Percentiles rank a stretch among this genome's conserved stretches.
Evolutionary conservation across 2,329 filamentous ascomycete species (phyloP).

Genomic region (Byssoonygena ceratinophila): DNA sequence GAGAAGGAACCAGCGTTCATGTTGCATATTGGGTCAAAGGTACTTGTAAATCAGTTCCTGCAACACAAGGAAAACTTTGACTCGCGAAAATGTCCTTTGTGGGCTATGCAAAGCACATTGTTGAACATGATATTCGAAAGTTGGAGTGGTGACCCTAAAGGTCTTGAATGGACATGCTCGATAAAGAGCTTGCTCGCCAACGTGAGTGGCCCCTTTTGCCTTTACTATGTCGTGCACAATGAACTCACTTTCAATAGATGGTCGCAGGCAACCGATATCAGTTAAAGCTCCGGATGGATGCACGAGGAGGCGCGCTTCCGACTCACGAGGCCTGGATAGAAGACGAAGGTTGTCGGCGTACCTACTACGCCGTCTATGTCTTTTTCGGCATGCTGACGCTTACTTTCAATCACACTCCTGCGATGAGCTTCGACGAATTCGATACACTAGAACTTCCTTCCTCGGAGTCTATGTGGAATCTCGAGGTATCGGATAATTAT

Average conservation of each 20-base stretch:
- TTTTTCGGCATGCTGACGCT: constrained; percentile 93
- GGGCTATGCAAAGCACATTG: constrained; percentile 95
- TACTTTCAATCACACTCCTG: constrained; percentile 95
- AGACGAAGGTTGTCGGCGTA: constrained; percentile 90
- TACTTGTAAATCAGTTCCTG: constrained; percentile 90
- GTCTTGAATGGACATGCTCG: constrained; percentile 95
- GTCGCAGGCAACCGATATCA: constrained; percentile 95
- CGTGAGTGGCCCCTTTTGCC: constrained; percentile 27
- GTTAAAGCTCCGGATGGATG: constrained; percentile 83
- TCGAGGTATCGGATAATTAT: constrained; percentile 64
- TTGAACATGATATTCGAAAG: constrained; percentile 98
- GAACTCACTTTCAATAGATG: constrained; percentile 48
- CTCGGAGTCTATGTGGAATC: constrained; percentile 88
- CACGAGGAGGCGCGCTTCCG: constrained; percentile 63
- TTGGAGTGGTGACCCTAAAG: constrained; percentile 97
- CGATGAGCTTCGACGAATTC: constrained; percentile 97
- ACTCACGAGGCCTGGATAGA: constrained; percentile 88
- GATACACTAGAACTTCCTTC: constrained; percentile 86
- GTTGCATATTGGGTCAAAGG: constrained; percentile 94
- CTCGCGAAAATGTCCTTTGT: constrained; percentile 90
- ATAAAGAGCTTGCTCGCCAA: constrained; percentile 97
- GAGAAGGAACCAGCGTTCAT: constrained; percentile 96
- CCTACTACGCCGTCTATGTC: constrained; percentile 97
- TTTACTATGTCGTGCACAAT: not conserved
- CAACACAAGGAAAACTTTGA: constrained; percentile 99